Conservation (phyloP, 352 stramenopile species). For the Globisporangium megalacanthum region DNA sequence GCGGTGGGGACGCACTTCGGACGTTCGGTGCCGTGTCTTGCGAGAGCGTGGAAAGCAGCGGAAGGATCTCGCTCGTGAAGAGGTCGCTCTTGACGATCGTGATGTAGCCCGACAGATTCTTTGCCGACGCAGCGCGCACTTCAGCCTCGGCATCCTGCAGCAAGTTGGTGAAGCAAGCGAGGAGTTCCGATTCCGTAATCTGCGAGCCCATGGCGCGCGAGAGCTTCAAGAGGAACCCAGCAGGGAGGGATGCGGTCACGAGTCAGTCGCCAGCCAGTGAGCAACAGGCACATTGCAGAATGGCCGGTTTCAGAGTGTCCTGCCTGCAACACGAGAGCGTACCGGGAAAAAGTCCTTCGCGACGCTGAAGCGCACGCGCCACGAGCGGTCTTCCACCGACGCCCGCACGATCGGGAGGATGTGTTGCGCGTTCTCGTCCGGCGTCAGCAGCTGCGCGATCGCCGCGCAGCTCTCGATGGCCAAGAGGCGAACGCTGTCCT, state of each 20-base stretch:
- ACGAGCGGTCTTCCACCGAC: constrained; percentile 84
- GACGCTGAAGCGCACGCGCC: constrained; percentile 93
- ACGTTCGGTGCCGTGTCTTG: constrained; percentile 90
- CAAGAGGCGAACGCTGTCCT: constrained; percentile 93
- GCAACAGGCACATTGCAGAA: too few relatives aligned
- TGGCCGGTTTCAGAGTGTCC: too few relatives aligned
- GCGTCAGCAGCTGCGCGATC: constrained; percentile 67
- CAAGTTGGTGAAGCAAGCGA: constrained; percentile 88
- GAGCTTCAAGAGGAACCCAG: too few relatives aligned
- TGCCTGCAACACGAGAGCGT: too few relatives aligned
- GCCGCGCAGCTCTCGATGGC: constrained; percentile 84
- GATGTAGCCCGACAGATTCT: constrained; percentile 91
- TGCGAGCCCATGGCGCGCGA: constrained; percentile 72
- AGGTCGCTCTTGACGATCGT: constrained; percentile 88
- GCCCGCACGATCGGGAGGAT: constrained; percentile 70
- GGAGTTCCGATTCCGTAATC: constrained; percentile 84
- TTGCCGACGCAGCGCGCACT: constrained; percentile 88
- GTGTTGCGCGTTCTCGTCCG: constrained; percentile 72
- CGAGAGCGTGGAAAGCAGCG: constrained; percentile 84
- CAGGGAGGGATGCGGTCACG: too few relatives aligned
- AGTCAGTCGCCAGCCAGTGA: too few relatives aligned
- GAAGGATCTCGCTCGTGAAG: constrained; percentile 88
- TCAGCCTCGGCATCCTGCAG: constrained; percentile 92
- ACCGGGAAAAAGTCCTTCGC: constrained; percentile 91
- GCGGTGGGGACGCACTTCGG: constrained; percentile 47